A percentile compares a stretch with the other conserved stretches of the same genome.
These are phyloP conservation scores for Jaapia argillacea DNA, from an alignment of 768 basidiomycete genomes.

Conservation along the genomic window DNA sequence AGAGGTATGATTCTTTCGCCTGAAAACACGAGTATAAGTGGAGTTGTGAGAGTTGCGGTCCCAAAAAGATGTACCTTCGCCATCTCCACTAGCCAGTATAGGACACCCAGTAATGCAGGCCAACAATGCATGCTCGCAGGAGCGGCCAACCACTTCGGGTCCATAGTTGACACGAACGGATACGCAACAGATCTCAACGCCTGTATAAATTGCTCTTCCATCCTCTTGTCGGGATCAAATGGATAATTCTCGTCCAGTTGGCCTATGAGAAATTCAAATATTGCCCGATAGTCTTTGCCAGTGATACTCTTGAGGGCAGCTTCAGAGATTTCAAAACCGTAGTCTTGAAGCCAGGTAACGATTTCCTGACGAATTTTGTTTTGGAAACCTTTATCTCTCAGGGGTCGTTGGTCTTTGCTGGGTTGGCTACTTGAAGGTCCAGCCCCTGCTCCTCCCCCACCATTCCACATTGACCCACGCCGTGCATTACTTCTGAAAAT, in stretches of 20 bases:
- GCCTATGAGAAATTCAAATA: slow-evolving; percentile 71
- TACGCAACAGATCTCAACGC: slow-evolving; percentile 72
- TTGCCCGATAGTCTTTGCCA: slow-evolving; percentile 75
- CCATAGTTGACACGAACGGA: slow-evolving; percentile 70
- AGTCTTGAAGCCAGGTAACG: slow-evolving; percentile 50
- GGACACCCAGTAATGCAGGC: slow-evolving; percentile 77
- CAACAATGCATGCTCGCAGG: slow-evolving; percentile 90
- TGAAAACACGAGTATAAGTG: not conserved
- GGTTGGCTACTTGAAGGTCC: slow-evolving; percentile 41
- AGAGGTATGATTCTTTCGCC: not conserved
- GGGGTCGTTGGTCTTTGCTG: slow-evolving; percentile 65
- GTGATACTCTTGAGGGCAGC: slow-evolving; percentile 70
- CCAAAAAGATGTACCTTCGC: slow-evolving; percentile 65
- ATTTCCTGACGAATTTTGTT: slow-evolving; percentile 72
- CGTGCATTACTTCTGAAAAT: slow-evolving; percentile 45
- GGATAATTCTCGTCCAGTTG: slow-evolving; percentile 64
- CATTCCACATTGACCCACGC: slow-evolving; percentile 67
- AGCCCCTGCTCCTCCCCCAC: slow-evolving; percentile 35
- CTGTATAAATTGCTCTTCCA: slow-evolving; percentile 78
- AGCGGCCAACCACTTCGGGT: slow-evolving; percentile 79
- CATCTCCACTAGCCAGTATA: slow-evolving; percentile 88
- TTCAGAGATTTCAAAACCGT: slow-evolving; percentile 59
- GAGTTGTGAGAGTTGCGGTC: not conserved
- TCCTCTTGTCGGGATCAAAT: slow-evolving; percentile 40
- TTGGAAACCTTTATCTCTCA: slow-evolving; percentile 71